Percentiles rank a stretch among this genome's conserved stretches.
These are phyloP conservation scores for Penicillium tannophilum DNA, from an alignment of 495 filamentous ascomycete genomes.

Conservation along the genomic window DNA sequence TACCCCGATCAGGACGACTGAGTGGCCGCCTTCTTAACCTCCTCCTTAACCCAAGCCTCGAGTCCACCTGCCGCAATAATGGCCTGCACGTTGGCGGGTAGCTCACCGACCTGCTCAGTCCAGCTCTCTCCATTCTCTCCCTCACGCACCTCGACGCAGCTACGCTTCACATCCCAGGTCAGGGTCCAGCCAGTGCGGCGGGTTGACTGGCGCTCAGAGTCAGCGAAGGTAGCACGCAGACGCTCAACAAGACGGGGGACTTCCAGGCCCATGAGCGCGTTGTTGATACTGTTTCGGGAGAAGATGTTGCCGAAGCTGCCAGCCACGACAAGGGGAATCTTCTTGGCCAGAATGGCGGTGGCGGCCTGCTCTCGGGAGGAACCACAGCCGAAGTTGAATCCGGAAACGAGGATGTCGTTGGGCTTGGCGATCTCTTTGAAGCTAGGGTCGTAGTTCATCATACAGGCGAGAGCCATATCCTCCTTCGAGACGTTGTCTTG, in stretches of 20 bases:
- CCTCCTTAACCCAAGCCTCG: conserved; percentile 80
- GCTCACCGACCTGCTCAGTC: conserved; percentile 80
- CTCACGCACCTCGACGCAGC: conserved; percentile 70
- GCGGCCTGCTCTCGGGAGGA: conserved; percentile 84
- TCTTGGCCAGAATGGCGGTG: conserved; percentile 81
- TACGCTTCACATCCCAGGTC: conserved; percentile 78
- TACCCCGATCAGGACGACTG: conserved; percentile 3
- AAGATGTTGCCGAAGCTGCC: conserved; percentile 93
- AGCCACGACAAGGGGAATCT: conserved; percentile 81
- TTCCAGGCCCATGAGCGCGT: conserved; percentile 83
- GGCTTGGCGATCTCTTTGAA: conserved; percentile 62
- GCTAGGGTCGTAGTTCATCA: conserved; percentile 84
- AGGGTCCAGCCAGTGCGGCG: conserved; percentile 87
- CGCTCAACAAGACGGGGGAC: conserved; percentile 71
- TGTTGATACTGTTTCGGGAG: conserved; percentile 87
- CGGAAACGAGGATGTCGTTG: conserved; percentile 80
- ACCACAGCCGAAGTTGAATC: conserved; percentile 92
- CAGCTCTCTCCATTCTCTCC: conserved; percentile 63
- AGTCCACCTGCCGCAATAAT: conserved; percentile 77
- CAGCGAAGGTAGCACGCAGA: conserved; percentile 64
- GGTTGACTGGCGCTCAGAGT: conserved; percentile 42
- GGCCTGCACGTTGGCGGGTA: conserved; percentile 88
- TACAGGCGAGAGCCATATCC: conserved; percentile 85
- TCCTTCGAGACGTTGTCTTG: conserved; percentile 76
- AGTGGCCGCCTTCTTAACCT: conserved; percentile 45